These are phyloP conservation scores for Exutisphaerella laricina DNA, from an alignment of 2,329 filamentous ascomycete genomes.

Conservation along the genomic window DNA sequence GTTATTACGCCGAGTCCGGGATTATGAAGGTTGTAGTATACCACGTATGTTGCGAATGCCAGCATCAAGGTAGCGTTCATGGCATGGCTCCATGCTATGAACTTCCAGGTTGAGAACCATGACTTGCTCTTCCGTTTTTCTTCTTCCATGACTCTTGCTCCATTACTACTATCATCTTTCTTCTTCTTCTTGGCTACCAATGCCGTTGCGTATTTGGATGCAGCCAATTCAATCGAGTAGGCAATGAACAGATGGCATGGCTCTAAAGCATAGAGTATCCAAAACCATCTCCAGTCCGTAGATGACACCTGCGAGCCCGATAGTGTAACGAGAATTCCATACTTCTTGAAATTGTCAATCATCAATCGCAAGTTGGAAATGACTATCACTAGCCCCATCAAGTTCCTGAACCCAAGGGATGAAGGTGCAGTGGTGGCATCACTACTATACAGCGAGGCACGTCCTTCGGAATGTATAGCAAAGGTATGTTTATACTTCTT, in stretches of 20 bases:
- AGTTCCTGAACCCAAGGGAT: slow-evolving; percentile 88
- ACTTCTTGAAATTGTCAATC: slow-evolving; percentile 97
- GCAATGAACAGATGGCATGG: slow-evolving; percentile 87
- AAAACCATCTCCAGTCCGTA: slow-evolving; percentile 27
- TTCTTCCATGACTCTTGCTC: slow-evolving; percentile 49
- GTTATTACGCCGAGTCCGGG: slow-evolving; percentile 87
- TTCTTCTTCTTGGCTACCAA: slow-evolving; percentile 55
- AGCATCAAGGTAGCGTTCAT: slow-evolving; percentile 80
- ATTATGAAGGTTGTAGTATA: slow-evolving; percentile 89
- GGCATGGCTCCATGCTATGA: slow-evolving; percentile 68
- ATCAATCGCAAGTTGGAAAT: slow-evolving; percentile 90
- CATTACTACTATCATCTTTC: slow-evolving; percentile 30
- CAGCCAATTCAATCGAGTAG: slow-evolving; percentile 80
- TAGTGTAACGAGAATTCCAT: slow-evolving; percentile 89
- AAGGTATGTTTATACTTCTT: slow-evolving; percentile 88
- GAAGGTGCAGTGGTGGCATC: slow-evolving; percentile 70
- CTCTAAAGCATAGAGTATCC: slow-evolving; percentile 73
- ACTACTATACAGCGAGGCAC: slow-evolving; percentile 78
- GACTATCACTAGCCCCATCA: slow-evolving; percentile 91
- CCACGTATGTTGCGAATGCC: slow-evolving; percentile 71
- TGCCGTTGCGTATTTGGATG: slow-evolving; percentile 69
- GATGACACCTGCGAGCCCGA: slow-evolving; percentile 49
- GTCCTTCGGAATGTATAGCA: slow-evolving; percentile 68
- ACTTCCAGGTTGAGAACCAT: slow-evolving; percentile 59
- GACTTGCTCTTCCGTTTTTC: slow-evolving; percentile 36